Conservation (phyloP, 148 eudicot species). For the Chenopodium album region DNA sequence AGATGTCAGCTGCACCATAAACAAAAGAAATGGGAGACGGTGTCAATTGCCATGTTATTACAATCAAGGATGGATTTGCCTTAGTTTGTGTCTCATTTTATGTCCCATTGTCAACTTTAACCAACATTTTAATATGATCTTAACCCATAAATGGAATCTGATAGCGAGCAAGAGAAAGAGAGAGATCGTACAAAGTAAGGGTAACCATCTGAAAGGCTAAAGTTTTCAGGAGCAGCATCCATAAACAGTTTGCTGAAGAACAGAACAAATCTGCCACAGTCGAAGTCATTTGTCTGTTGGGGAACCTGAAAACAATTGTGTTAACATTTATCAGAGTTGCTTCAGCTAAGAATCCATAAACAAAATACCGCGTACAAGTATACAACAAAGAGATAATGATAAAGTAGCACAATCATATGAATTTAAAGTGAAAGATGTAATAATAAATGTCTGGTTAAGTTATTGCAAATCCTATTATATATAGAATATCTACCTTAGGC, state of each 20-base stretch:
- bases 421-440: background rate
- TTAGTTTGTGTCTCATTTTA: background rate
- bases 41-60: background rate
- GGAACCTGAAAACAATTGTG: slow-evolving; percentile 29
- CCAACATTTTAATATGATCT: background rate
- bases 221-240: slow-evolving; percentile 28
- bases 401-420: background rate
- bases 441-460: background rate
- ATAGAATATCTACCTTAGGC: slow-evolving; percentile 49
- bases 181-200: slow-evolving; percentile 27
- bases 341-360: background rate
- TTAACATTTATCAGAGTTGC: background rate
- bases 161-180: background rate
- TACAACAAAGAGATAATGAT: background rate
- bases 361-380: background rate
- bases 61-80: background rate
- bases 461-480: no score
- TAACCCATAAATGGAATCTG: background rate
- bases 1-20: slow-evolving; percentile 19
- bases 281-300: slow-evolving; percentile 36
- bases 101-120: background rate
- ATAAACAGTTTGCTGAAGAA: slow-evolving; percentile 31
- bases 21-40: background rate
- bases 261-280: slow-evolving; percentile 38
- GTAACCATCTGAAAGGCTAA: slow-evolving; percentile 22